Base-by-base conservation (phyloP, 768 basidiomycete species). In the Lentinula detonsa region DNA sequence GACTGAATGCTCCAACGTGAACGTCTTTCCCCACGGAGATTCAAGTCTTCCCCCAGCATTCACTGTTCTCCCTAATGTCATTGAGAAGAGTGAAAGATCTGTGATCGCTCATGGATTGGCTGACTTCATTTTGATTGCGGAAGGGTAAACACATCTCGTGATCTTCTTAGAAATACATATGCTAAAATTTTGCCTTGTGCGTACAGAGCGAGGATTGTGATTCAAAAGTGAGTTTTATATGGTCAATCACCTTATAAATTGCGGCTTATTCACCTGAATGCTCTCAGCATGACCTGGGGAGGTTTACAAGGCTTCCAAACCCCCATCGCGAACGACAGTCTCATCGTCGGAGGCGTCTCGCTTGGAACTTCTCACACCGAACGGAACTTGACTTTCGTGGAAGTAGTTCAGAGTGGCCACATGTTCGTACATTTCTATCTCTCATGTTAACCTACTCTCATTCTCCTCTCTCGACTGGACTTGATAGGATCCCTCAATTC, bases 91-190 rank as follows among this genome's bases (percentile, higher is more conserved):
- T 69, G 74, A 82, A 57, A 76, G 87, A 55, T 81, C 77, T 2
- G 86, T 91, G 13, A 85, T 91, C 58, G 77, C 84, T 4, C 89
- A 92, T 56, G 90, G 90, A 0, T 74, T 90, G 54, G 86, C 82
- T 0, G 90, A 92, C 70, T 91, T 83, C 66, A 78, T 88, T 60
- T 74, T 88, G 37, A 89, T 91, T 54, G 83, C 88, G 9, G 85
- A 90, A 63, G 90, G 90, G 86, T 87, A 63, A 61, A 82, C 70
- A 40, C 49, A 15, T 10, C 11, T 5, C 15, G 43, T 35, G 15
- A 18, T 21, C 34, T 52, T 39, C 28, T 28, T 28, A 3, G 28
- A 3, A 0, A 42, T 16, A 34, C 23, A 2, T 15, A 6, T 42
- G 18, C 13, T 35, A 5, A 33, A 3, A 28, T 28, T 28, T 4